Conservation (phyloP, 208 protist genomes). For the Trypanosoma brucei region DNA sequence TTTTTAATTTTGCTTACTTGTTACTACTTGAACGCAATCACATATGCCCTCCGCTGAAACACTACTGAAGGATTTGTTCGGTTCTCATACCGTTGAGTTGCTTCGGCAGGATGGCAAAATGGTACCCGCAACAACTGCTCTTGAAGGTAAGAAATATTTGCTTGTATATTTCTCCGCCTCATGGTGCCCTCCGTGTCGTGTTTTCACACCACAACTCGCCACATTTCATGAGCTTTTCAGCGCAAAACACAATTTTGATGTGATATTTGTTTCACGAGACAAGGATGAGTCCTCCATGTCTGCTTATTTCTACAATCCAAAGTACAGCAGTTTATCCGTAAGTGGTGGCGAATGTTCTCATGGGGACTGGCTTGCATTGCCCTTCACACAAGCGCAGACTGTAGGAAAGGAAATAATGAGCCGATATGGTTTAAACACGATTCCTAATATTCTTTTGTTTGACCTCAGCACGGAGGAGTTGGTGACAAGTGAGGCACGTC, state of each 20-base stretch:
- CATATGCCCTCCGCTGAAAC: not conserved
- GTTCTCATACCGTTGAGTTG: conserved; percentile 12
- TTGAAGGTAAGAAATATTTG: not conserved
- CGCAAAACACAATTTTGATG: not conserved
- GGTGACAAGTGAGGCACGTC: not conserved
- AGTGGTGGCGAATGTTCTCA: not conserved
- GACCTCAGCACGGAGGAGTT: not conserved
- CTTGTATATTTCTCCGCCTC: not conserved
- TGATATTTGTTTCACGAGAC: not conserved
- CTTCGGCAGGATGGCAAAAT: not conserved
- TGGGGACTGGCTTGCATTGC: not conserved
- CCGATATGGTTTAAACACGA: not conserved
- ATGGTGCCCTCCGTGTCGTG: not conserved
- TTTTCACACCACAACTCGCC: not conserved
- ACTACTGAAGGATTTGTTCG: conserved; percentile 6
- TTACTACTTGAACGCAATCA: too few relatives aligned
- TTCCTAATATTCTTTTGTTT: not conserved
- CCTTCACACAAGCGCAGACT: not conserved
- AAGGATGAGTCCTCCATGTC: not conserved
- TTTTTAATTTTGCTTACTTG: too few relatives aligned
- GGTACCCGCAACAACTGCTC: not conserved
- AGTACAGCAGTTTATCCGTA: not conserved
- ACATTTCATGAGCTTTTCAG: not conserved
- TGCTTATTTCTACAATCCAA: not conserved
- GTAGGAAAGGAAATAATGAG: not conserved